These are phyloP conservation scores for Dysphania ambrosioides DNA, from an alignment of 148 eudicot genomes.

Conservation along the genomic window DNA sequence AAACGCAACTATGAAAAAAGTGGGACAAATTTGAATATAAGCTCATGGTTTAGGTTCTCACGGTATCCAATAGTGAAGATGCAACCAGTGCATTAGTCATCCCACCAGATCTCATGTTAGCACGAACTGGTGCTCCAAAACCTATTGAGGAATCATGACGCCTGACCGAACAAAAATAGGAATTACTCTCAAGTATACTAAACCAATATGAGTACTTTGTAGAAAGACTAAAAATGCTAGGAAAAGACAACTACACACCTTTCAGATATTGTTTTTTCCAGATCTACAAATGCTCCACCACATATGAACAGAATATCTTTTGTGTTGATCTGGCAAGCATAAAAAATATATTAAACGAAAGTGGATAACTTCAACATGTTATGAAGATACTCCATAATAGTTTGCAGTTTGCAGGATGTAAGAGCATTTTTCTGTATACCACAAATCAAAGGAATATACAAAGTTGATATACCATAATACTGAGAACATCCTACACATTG, in stretches of 20 bases:
- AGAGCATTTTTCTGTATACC: not conserved
- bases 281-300: conserved; percentile 95
- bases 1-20: not conserved
- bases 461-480: not conserved
- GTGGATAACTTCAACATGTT: not conserved
- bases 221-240: not conserved
- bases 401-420: not conserved
- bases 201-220: not conserved
- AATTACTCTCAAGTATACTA: not conserved
- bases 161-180: conserved; percentile 38
- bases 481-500: not conserved
- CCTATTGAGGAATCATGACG: conserved; percentile 99
- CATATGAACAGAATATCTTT: conserved; percentile 96
- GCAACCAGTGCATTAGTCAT: conserved; percentile 66
- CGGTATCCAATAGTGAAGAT: conserved; percentile 73
- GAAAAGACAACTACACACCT: conserved; percentile 41
- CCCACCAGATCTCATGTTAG: conserved; percentile 84
- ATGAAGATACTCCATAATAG: not conserved
- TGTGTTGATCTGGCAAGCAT: conserved; percentile 70
- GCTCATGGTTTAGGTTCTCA: conserved; percentile 16
- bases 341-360: not conserved
- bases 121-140: conserved; percentile 95
- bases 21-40: not conserved
- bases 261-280: conserved; percentile 98
- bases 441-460: not conserved